Conservation (phyloP, 2,329 filamentous ascomycete species). For the Paracoccidioides brasiliensis region DNA sequence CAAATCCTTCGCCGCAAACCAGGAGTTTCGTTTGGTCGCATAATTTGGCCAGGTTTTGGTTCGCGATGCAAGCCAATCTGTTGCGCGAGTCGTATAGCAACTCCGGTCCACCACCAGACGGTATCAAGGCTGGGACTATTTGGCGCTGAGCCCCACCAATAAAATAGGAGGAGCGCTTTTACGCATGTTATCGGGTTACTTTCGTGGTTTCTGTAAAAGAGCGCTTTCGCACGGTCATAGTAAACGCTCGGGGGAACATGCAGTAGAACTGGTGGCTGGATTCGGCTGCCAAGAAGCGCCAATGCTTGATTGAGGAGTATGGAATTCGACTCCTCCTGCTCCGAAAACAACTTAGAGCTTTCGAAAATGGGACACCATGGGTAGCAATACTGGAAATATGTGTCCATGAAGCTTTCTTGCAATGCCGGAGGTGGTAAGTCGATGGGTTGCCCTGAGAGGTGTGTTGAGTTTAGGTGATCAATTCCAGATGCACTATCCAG, state of each 20-base stretch:
- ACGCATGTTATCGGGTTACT: slow-evolving; percentile 25
- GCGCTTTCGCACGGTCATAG: slow-evolving; percentile 28
- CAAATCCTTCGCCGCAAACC: slow-evolving; percentile 29
- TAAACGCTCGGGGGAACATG: slow-evolving; percentile 28
- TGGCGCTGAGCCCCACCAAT: slow-evolving; percentile 35
- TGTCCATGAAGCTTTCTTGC: slow-evolving; percentile 31
- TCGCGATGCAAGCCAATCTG: slow-evolving; percentile 35
- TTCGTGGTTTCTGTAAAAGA: slow-evolving; percentile 33
- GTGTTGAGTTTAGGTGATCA: slow-evolving; percentile 6
- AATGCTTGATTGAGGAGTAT: slow-evolving; percentile 28
- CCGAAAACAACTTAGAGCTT: slow-evolving; percentile 17
- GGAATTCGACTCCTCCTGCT: slow-evolving; percentile 14
- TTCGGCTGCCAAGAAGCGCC: slow-evolving; percentile 29
- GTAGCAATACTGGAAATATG: slow-evolving; percentile 33
- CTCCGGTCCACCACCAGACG: slow-evolving; percentile 36
- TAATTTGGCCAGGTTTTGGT: slow-evolving; percentile 15
- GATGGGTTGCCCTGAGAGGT: not conserved
- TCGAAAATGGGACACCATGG: slow-evolving; percentile 33
- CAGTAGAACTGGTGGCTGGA: slow-evolving; percentile 31
- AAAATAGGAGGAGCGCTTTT: slow-evolving; percentile 29
- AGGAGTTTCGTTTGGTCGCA: slow-evolving; percentile 10
- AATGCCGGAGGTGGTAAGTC: slow-evolving; percentile 14
- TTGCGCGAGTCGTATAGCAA: slow-evolving; percentile 33
- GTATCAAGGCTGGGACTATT: slow-evolving; percentile 28
- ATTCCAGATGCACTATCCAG: not conserved